Base-by-base conservation (phyloP, 129 eudicot species). In the Artemisia argyi region DNA sequence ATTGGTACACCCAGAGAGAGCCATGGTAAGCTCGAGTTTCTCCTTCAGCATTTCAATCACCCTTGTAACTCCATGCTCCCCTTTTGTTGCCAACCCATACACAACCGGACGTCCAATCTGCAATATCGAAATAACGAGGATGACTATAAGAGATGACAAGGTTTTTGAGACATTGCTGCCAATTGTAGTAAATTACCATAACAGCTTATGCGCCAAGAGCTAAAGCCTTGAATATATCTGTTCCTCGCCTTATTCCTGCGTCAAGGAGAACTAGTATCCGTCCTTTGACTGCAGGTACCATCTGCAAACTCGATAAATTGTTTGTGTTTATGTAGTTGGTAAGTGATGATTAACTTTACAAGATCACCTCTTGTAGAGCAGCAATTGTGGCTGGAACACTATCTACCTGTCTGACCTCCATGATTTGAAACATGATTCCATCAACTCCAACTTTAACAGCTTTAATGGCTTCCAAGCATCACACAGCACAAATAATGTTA, bases 131-230 rank as follows among this genome's bases (percentile, higher is more conserved):
- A 60, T 14, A 77, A n/a, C 49, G 17, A 63, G 68, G 39, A 2
- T 35, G 26, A 63, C 9, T 16, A n/a, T 56, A 32, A 74, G 18
- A 7, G 1, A 10, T 44, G 22, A 35, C 61, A 18, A 62, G 10
- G n/a, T 24, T 3, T 63, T 22, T 4, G 24, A 15, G 52, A 3
- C 28, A 51, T 59, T 12, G 7, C 44, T 61, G 44, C 22, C 22
- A 56, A 53, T 61, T 11, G 26, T 74, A 11, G 22, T 19, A 0
- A 30, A 54, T 79, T 82, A 88, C 97, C 86, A 86, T 44, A 61
- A 91, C 96, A 39, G 89, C 93, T 69, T 81, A 78, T 67, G 96
- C 95, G n/a, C 98, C 96, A 11, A 92, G 96, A 39, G 91, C 95
- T 61, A 89, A 87, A 65, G 98, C 98, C 85, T 89, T 87, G 87